Evolutionary conservation across 2,329 filamentous ascomycete species (phyloP).

Genomic region (Anisogramma anomala): DNA sequence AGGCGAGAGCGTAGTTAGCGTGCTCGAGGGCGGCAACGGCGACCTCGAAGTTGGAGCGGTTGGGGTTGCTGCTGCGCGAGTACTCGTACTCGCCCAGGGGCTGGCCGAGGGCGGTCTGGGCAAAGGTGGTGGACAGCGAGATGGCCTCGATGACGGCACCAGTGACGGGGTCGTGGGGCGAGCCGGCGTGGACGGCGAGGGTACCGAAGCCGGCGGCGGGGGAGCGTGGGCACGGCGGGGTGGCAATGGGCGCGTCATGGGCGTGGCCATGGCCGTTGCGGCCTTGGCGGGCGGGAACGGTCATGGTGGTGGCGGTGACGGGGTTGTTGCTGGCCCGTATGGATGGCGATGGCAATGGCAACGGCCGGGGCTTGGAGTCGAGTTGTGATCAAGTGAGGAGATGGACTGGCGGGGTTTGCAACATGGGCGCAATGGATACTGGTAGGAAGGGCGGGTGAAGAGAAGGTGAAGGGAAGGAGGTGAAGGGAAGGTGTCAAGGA

Average conservation of each 20-base stretch:
- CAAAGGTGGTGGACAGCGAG: conserved; percentile 91
- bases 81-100: conserved; percentile 89
- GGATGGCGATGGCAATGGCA: not conserved
- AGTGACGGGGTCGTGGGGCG: conserved; percentile 79
- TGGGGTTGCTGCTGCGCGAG: conserved; percentile 85
- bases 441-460: too few species aligned
- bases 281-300: conserved; percentile 9
- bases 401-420: too few species aligned
- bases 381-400: too few species aligned
- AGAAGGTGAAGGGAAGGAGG: too few species aligned
- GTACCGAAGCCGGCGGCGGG: conserved; percentile 80
- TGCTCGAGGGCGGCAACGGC: conserved; percentile 88
- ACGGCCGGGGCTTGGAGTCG: too few species aligned
- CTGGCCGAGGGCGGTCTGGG: conserved; percentile 77
- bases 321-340: too few species aligned
- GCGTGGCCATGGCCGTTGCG: conserved; percentile 7
- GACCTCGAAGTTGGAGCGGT: conserved; percentile 86
- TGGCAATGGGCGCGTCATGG: conserved; percentile 36
- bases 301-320: conserved; percentile 1
- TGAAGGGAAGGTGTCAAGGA: too few species aligned
- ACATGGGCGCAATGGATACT: too few species aligned
- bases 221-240: conserved; percentile 60
- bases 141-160: conserved; percentile 95
- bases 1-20: conserved; percentile 84
- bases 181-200: conserved; percentile 85